Evolutionary conservation across 1,284 basidiomycete genomes (phyloP).

Genomic region (Lentinus polychrous): DNA sequence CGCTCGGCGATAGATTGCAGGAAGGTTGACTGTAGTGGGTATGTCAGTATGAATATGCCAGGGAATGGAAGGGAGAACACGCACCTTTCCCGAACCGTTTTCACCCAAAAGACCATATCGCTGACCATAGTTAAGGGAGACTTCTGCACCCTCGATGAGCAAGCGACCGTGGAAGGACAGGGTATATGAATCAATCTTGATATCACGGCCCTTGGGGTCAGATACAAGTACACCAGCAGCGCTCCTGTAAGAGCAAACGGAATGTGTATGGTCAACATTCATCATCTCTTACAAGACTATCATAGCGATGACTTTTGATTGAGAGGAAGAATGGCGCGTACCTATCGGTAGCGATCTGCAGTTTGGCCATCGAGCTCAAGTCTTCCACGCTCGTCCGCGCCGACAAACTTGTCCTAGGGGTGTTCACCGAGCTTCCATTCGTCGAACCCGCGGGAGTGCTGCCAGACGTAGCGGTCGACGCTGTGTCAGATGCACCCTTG

Average conservation of each 20-base stretch:
- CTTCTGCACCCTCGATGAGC: conserved; percentile 82
- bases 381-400: conserved; percentile 74
- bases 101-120: conserved; percentile 94
- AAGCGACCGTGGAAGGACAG: conserved; percentile 97
- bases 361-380: conserved; percentile 77
- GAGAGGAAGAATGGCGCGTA: conserved; percentile 26
- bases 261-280: too few relatives aligned
- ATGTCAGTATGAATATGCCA: background rate
- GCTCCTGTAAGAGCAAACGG: conserved; percentile 44
- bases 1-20: conserved; percentile 76
- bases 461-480: conserved; percentile 42
- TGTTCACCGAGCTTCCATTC: conserved; percentile 57
- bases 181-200: conserved; percentile 96
- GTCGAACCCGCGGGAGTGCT: conserved; percentile 60
- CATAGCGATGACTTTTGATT: conserved; percentile 1
- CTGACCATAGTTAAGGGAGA: conserved; percentile 95
- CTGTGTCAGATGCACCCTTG: conserved; percentile 31
- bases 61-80: conserved; percentile 17
- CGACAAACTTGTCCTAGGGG: conserved; percentile 73
- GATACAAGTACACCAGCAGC: conserved; percentile 90
- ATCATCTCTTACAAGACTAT: too few relatives aligned
- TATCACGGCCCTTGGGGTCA: conserved; percentile 88
- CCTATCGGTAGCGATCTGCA: conserved; percentile 85
- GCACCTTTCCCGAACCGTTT: conserved; percentile 96
- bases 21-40: conserved; percentile 32